Evolutionary conservation across 2,329 filamentous ascomycete species (phyloP).

Genomic region (Aspergillus luchuensis): DNA sequence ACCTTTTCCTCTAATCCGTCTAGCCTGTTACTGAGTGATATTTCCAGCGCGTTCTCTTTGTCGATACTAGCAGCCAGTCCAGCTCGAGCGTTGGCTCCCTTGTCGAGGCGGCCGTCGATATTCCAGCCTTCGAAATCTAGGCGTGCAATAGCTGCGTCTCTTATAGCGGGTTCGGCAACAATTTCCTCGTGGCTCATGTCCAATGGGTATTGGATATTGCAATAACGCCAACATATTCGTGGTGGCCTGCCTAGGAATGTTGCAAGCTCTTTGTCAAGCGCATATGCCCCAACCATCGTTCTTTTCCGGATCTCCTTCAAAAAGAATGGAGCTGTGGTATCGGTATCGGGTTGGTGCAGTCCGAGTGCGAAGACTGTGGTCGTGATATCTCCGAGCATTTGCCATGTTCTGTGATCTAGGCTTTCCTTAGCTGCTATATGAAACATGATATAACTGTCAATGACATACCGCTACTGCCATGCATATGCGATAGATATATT

Average conservation of each 20-base stretch:
- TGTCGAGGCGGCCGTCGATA: conserved; percentile 13
- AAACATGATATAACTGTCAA: background rate
- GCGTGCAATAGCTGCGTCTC: conserved; percentile 14
- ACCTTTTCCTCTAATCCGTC: conserved; percentile 9
- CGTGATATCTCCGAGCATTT: conserved; percentile 47
- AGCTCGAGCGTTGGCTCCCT: conserved; percentile 16
- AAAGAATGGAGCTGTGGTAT: conserved; percentile 33
- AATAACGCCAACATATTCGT: conserved; percentile 43
- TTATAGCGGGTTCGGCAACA: conserved; percentile 12
- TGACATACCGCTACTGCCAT: conserved; percentile 19
- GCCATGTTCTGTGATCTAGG: conserved; percentile 48
- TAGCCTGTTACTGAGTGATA: conserved; percentile 14
- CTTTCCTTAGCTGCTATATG: background rate
- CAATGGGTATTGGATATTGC: conserved; percentile 25
- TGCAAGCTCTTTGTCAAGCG: conserved; percentile 48
- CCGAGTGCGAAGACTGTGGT: conserved; percentile 48
- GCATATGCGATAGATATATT: conserved; percentile 14
- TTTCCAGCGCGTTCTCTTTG: conserved; percentile 26
- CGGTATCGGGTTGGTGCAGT: conserved; percentile 41
- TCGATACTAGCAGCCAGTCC: conserved; percentile 16
- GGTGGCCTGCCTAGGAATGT: conserved; percentile 52
- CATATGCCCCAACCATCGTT: conserved; percentile 44
- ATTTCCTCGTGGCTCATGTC: conserved; percentile 27
- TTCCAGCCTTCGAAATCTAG: conserved; percentile 29
- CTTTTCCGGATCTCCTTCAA: conserved; percentile 39